Percentiles rank a stretch among this genome's conserved stretches.
These are phyloP conservation scores for Waltiozyma sp. DNA, from an alignment of 1,139 yeast genomes.

Conservation along the genomic window DNA sequence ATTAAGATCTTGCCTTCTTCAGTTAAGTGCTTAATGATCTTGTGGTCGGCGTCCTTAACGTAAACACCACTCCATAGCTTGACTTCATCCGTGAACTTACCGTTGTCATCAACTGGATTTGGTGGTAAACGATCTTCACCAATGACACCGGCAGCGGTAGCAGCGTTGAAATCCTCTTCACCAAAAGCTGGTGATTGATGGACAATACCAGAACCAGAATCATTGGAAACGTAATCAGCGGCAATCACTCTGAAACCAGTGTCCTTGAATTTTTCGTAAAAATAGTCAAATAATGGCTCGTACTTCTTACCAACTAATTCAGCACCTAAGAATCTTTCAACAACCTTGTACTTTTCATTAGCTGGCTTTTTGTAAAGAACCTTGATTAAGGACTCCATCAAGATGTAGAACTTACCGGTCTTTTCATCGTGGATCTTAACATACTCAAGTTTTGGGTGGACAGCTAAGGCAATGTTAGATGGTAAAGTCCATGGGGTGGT, in stretches of 20 bases:
- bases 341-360: conserved; percentile 74
- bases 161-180: conserved; percentile 92
- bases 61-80: conserved; percentile 70
- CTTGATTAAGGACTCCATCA: conserved; percentile 71
- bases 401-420: conserved; percentile 65
- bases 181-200: conserved; percentile 99
- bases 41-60: conserved; percentile 93
- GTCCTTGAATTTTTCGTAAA: conserved; percentile 62
- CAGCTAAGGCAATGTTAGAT: conserved; percentile 84
- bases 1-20: conserved; percentile 66
- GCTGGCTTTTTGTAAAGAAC: conserved; percentile 90
- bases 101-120: conserved; percentile 88
- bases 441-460: conserved; percentile 83
- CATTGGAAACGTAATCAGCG: conserved; percentile 80
- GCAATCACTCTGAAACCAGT: conserved; percentile 71
- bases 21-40: conserved; percentile 75
- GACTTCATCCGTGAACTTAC: conserved; percentile 69
- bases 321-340: conserved; percentile 69
- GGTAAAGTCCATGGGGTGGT: conserved; percentile 99
- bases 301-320: conserved; percentile 72
- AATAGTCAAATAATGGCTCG: conserved; percentile 75
- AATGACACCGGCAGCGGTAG: conserved; percentile 66
- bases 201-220: conserved; percentile 98
- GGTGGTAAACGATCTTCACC: conserved; percentile 66
- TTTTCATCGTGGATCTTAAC: conserved; percentile 87